Percentiles rank a stretch among this genome's conserved stretches.
Evolutionary conservation across 1,139 yeast species (phyloP).

Genomic region (Candida dubliniensis): DNA sequence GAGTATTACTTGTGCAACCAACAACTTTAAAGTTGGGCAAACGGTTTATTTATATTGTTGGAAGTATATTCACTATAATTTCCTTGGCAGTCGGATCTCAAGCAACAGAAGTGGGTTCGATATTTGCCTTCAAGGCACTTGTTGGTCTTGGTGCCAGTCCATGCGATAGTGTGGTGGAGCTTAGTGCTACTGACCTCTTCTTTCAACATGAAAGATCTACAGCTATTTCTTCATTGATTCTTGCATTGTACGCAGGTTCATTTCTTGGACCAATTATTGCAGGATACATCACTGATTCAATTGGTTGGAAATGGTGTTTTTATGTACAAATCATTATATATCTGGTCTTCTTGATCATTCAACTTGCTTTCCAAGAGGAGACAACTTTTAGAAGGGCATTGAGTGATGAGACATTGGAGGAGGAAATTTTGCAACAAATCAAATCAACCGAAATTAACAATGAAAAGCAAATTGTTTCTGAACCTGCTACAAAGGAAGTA

Average conservation of each 20-base stretch:
- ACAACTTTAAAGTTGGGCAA: conserved; percentile 43
- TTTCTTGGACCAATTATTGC: conserved; percentile 46
- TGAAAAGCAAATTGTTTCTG: conserved; percentile 7
- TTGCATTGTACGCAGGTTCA: conserved; percentile 45
- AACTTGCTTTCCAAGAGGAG: conserved; percentile 46
- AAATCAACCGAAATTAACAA: conserved; percentile 16
- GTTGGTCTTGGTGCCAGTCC: conserved; percentile 50
- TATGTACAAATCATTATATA: conserved; percentile 47
- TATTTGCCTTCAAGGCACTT: conserved; percentile 32
- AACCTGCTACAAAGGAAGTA: conserved; percentile 7
- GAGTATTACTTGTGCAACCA: conserved; percentile 41
- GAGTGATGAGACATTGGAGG: conserved; percentile 18
- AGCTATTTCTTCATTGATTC: conserved; percentile 35
- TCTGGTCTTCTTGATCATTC: conserved; percentile 41
- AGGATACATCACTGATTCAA: conserved; percentile 39
- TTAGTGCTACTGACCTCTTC: conserved; percentile 47
- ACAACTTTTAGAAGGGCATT: conserved; percentile 31
- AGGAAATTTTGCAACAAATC: conserved; percentile 25
- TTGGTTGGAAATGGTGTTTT: conserved; percentile 49
- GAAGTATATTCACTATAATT: conserved; percentile 32
- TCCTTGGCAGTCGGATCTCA: conserved; percentile 37
- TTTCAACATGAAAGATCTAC: conserved; percentile 49
- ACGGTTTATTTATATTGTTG: conserved; percentile 35
- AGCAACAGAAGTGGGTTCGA: conserved; percentile 24
- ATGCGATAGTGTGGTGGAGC: conserved; percentile 48